Evolutionary conservation across 352 stramenopile genomes (phyloP).

Genomic region (Pythium guiyangense): DNA sequence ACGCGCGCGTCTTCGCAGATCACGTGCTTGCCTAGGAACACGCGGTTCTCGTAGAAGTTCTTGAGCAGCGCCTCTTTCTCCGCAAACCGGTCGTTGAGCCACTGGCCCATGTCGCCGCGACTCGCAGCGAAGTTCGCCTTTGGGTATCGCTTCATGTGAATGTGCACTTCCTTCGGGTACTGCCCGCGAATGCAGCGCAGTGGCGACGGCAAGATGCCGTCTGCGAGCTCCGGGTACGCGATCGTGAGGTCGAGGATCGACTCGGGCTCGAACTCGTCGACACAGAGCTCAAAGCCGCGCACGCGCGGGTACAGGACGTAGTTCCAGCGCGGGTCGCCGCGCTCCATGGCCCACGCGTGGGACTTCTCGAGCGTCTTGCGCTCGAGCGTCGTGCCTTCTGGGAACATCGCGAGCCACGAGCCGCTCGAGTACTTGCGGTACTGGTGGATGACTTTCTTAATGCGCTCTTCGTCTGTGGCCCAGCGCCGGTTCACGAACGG

Average conservation of each 20-base stretch:
- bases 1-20: conserved; percentile 27
- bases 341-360: conserved; percentile 49
- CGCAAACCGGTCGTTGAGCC: conserved; percentile 60
- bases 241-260: conserved; percentile 74
- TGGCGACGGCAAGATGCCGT: conserved; percentile 66
- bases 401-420: conserved; percentile 76
- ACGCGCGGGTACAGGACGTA: conserved; percentile 69
- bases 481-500: conserved; percentile 72
- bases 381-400: conserved; percentile 70
- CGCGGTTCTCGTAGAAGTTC: conserved; percentile 56
- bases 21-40: conserved; percentile 35
- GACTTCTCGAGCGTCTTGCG: conserved; percentile 58
- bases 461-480: conserved; percentile 49
- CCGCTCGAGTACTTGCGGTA: conserved; percentile 46
- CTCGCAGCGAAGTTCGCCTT: conserved; percentile 31
- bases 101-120: conserved; percentile 46
- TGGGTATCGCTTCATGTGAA: conserved; percentile 61
- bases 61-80: conserved; percentile 69
- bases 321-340: conserved; percentile 39
- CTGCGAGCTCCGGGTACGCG: conserved; percentile 64
- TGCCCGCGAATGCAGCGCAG: conserved; percentile 58
- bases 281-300: conserved; percentile 64
- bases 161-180: conserved; percentile 65
- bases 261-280: conserved; percentile 56
- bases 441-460: conserved; percentile 39